A percentile compares a stretch with the other conserved stretches of the same genome.
phyloP scores from a whole-genome alignment of 257 asterid genomes.

The Orobanche coerulescens region DNA sequence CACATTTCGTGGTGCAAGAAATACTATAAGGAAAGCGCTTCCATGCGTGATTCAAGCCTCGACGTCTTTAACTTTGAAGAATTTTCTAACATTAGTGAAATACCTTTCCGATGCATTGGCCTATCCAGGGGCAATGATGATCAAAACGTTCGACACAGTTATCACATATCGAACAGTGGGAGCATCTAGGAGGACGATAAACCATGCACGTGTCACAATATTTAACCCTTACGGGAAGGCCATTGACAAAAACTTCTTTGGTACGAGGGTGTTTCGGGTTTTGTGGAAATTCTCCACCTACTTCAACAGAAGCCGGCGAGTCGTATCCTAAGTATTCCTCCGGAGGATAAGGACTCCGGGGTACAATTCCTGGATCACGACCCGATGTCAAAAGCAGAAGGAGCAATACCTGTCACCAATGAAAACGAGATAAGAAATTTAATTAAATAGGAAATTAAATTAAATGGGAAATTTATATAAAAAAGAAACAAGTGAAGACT shows the following conservation, averaged over 20 bases:
- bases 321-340: not conserved
- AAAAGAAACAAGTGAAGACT: too few relatives aligned
- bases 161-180: not conserved
- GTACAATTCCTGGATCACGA: not conserved
- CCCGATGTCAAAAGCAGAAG: not conserved
- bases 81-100: too few relatives aligned
- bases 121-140: not conserved
- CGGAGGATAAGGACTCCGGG: not conserved
- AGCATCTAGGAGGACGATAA: conserved; percentile 2
- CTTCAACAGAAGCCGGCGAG: not conserved
- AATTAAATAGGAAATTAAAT: too few relatives aligned
- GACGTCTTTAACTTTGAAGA: too few relatives aligned
- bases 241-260: not conserved
- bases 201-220: not conserved
- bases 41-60: too few relatives aligned
- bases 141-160: not conserved
- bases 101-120: conserved; percentile 3
- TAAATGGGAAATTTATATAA: too few relatives aligned
- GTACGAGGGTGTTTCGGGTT: not conserved
- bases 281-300: not conserved
- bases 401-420: not conserved
- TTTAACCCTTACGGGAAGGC: not conserved
- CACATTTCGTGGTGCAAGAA: too few relatives aligned
- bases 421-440: not conserved
- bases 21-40: too few relatives aligned